Base-by-base conservation (phyloP, 176 grass and related monocot species). In the Tillandsia leiboldiana region DNA sequence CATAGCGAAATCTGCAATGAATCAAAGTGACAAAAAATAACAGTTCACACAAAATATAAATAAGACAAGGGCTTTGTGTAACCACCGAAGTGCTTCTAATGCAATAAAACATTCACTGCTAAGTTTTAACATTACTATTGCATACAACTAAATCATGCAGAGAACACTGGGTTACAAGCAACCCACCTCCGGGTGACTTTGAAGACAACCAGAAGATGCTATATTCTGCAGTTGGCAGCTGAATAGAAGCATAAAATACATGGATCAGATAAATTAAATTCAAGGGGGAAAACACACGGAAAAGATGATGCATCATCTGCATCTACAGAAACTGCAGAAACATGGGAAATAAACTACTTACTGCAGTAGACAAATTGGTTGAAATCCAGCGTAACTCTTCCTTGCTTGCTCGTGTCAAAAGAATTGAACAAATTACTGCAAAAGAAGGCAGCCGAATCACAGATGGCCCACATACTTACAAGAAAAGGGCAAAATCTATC, bases 311-410 rank as follows among this genome's bases (percentile, higher is more conserved):
- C n/a, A 14, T 18, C 11, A 42, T 53, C 54, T 59, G 12, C 15
- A 17, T 7, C 33, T 42, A 42, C 4, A 24, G 29, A 48, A 54
- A 17, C n/a, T 50, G 33, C 7, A 15, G 47, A 65, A 53, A 72
- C 9, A 24, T 24, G 49, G 11, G 75, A 58, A 12, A 63, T 54
- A 51, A 64, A 57, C 17, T 33, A 96, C 91, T 90, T 72, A 90
- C 91, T 82, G 62, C 91, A 96, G 74, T 90, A 96, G 49, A 96
- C 50, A 49, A 96, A 96, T 69, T 96, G 87, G 70, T 96, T 90
- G 72, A 96, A 96, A 85, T 96, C 91, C 62, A 96, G 52, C 18
- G 79, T 87, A 48, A 96, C 84, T 83, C 87, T 81, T 77, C 87
- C 91, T 80, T 87, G 87, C 74, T 96, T 87, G 49, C 64, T 81